Percentiles rank a stretch among this genome's conserved stretches.
Evolutionary conservation across 208 protist species (phyloP).

Genomic region (Crithidia mellificae): DNA sequence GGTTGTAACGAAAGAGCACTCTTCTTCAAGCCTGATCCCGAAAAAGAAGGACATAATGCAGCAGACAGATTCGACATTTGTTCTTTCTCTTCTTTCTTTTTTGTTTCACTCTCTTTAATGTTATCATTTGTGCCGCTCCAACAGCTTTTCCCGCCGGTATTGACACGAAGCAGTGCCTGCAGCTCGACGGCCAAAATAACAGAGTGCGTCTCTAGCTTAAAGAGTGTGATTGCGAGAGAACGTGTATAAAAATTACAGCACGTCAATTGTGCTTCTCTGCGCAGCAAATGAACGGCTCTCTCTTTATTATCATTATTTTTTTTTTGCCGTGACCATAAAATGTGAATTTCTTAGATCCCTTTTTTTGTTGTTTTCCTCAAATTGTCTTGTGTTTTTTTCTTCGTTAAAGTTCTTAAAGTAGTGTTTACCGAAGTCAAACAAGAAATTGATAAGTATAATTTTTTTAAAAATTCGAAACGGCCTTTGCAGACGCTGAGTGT

Average conservation of each 20-base stretch:
- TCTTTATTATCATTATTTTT: too few species aligned
- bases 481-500: too few species aligned
- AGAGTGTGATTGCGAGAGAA: neutral
- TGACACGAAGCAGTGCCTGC: slow-evolving; percentile 11
- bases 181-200: neutral
- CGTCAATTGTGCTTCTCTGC: neutral
- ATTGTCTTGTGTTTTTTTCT: too few species aligned
- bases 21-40: too few species aligned
- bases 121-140: neutral
- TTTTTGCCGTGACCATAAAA: neutral
- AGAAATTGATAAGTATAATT: too few species aligned
- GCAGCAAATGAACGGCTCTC: neutral
- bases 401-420: too few species aligned
- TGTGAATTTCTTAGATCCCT: neutral
- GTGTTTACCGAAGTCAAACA: too few species aligned
- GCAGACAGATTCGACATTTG: too few species aligned
- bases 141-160: slow-evolving; percentile 1
- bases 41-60: too few species aligned
- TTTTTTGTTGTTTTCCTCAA: neutral
- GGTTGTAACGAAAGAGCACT: too few species aligned
- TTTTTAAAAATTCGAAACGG: too few species aligned
- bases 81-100: slow-evolving; percentile 1
- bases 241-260: too few species aligned
- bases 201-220: neutral
- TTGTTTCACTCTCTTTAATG: neutral